These are phyloP conservation scores for Russula earlei DNA, from an alignment of 768 basidiomycete species.

Conservation along the genomic window DNA sequence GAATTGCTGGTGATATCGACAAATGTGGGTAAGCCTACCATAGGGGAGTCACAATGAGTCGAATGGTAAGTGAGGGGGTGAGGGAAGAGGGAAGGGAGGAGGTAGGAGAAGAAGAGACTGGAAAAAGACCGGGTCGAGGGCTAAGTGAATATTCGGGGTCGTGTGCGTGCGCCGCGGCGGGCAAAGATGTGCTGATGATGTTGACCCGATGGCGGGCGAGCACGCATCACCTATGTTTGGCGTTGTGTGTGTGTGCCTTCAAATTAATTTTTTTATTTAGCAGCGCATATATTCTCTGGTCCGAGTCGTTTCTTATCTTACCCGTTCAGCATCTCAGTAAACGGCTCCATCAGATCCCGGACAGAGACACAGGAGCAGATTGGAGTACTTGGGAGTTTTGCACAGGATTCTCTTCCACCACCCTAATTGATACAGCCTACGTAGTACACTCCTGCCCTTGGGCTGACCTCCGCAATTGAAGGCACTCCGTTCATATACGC, in stretches of 20 bases:
- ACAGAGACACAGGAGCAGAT: not conserved
- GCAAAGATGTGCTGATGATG: not conserved
- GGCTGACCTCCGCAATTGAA: too few relatives aligned
- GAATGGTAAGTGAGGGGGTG: not conserved
- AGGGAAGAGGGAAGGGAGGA: not conserved
- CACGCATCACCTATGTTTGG: slow-evolving; percentile 11
- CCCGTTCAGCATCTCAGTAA: not conserved
- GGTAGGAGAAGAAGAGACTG: not conserved
- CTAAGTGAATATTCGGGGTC: slow-evolving; percentile 2
- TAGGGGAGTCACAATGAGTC: not conserved
- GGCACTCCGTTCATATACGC: too few relatives aligned
- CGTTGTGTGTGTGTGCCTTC: not conserved
- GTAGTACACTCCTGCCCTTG: too few relatives aligned
- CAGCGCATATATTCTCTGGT: too few relatives aligned
- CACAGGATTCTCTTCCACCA: not conserved
- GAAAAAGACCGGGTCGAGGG: slow-evolving; percentile 9
- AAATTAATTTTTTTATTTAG: not conserved
- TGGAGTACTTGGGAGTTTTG: not conserved
- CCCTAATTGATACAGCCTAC: not conserved
- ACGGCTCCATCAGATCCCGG: not conserved
- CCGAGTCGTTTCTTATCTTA: too few relatives aligned
- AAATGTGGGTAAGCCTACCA: slow-evolving; percentile 6
- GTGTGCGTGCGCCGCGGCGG: slow-evolving; percentile 6
- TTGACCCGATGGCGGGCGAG: not conserved
- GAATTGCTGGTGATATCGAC: not conserved